Base-by-base conservation (phyloP, 2,329 filamentous ascomycete genomes). In the Exophiala calicioides region DNA sequence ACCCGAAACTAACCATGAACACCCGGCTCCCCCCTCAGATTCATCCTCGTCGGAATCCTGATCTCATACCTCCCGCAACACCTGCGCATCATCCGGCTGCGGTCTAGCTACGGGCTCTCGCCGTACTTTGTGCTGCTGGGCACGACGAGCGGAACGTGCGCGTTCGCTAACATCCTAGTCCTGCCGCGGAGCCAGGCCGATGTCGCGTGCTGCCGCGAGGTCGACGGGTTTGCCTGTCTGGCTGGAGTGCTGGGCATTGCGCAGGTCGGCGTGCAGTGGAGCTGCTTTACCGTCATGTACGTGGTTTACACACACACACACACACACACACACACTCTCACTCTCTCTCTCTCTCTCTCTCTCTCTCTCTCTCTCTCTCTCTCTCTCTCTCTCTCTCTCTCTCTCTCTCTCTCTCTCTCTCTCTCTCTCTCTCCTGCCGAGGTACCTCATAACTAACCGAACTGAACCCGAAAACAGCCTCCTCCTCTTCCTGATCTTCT, bases 41-140 rank as follows among this genome's bases (percentile, higher is more conserved):
- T 95, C 60, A 88, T 97, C 58, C 76, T 97, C 52, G 65, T 95
- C 59, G 91, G 91, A 47, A 90, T 97, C 60, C 76, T 96, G 52
- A 72, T 95, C 48, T 97, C 91, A 24, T 98, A 98, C 71, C 78
- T 97, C 2, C 93, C 93, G 1, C 93, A 98, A 66, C 91, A 97
- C 69, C 80, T 86, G 66, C 89, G 93, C 62, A 97, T 98, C 69
- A 88, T 95, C 58, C 76, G 80, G 30, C 82, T 90, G 44, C 81
- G 84, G 52, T 93, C 88, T 10, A 94, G 91, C 16, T 91, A 95
- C 66, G 93, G 93, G 53, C 90, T 98, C 53, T 96, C 90, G 21
- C 91, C 93, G 6, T 93, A 91, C 68, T 98, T 95, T 64, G 84
- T 98, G 55, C 80, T 97, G 2, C 81, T 98, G n/a, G 93, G 93